Conservation (phyloP, 805 yeast species). For the Kurtzmaniella fragi region DNA sequence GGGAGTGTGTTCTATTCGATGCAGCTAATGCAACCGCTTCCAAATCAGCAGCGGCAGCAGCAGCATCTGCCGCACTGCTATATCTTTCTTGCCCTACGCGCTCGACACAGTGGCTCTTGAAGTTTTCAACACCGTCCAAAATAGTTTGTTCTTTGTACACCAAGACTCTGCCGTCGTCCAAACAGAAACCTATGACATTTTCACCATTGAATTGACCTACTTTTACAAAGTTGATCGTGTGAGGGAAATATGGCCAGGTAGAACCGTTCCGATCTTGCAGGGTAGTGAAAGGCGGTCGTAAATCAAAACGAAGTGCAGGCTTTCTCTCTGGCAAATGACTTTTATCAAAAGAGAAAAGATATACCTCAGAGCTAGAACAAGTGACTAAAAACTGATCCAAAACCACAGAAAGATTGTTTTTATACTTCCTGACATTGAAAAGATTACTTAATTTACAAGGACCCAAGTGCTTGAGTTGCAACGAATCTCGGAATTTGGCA, state of each 20-base stretch:
- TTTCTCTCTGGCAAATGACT: slow-evolving; percentile 20
- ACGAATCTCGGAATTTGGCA: slow-evolving; percentile 29
- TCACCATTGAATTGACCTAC: slow-evolving; percentile 27
- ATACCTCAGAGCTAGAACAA: slow-evolving; percentile 30
- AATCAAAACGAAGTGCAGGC: slow-evolving; percentile 32
- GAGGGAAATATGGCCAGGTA: slow-evolving; percentile 52
- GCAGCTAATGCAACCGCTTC: not conserved
- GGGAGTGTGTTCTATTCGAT: not conserved
- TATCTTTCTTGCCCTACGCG: not conserved
- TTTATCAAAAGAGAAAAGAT: slow-evolving; percentile 26
- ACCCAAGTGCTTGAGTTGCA: slow-evolving; percentile 19
- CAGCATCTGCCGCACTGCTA: not conserved
- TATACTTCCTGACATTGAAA: slow-evolving; percentile 29
- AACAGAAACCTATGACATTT: slow-evolving; percentile 44
- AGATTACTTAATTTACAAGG: slow-evolving; percentile 14
- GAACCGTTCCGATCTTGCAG: slow-evolving; percentile 37
- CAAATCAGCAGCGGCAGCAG: not conserved
- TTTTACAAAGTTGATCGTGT: slow-evolving; percentile 50
- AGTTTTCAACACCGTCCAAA: slow-evolving; percentile 8
- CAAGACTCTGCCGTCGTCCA: slow-evolving; percentile 50
- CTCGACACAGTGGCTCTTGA: not conserved
- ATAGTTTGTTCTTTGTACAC: slow-evolving; percentile 30
- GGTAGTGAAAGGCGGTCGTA: slow-evolving; percentile 37
- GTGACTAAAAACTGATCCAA: slow-evolving; percentile 23
- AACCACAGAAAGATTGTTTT: slow-evolving; percentile 33